Conservation (phyloP, 2,329 filamentous ascomycete species). For the Pestalotiopsis fici region DNA sequence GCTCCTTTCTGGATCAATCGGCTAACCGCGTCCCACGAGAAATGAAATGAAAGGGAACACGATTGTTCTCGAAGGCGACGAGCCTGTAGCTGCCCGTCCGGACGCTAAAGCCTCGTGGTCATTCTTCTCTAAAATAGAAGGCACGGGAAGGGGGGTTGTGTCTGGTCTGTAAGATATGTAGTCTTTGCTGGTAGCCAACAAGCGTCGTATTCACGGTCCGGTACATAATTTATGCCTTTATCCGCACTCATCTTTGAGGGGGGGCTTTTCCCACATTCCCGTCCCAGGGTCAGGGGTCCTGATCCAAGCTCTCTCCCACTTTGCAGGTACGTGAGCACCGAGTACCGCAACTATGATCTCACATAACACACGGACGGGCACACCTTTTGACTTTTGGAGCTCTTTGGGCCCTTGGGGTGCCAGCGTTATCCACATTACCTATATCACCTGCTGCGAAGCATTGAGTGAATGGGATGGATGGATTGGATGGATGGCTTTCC, state of each 20-base stretch:
- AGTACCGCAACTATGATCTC: not conserved
- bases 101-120: not conserved
- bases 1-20: not conserved
- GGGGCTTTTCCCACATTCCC: constrained; percentile 24
- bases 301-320: not conserved
- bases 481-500: not conserved
- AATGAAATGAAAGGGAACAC: not conserved
- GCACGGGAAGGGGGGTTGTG: not conserved
- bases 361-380: not conserved
- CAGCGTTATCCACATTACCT: not conserved
- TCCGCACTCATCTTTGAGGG: constrained; percentile 19
- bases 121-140: not conserved
- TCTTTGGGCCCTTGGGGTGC: not conserved
- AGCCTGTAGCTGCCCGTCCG: not conserved
- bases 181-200: not conserved
- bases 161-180: too few relatives aligned
- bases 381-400: not conserved
- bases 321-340: not conserved
- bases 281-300: constrained; percentile 12
- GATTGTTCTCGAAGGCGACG: constrained; percentile 6
- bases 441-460: not conserved
- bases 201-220: constrained; percentile 19
- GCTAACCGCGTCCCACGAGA: not conserved
- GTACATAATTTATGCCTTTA: constrained; percentile 25
- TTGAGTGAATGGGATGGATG: not conserved